These are phyloP conservation scores for Solanum pennellii DNA, from an alignment of 257 asterid genomes.

Conservation along the genomic window DNA sequence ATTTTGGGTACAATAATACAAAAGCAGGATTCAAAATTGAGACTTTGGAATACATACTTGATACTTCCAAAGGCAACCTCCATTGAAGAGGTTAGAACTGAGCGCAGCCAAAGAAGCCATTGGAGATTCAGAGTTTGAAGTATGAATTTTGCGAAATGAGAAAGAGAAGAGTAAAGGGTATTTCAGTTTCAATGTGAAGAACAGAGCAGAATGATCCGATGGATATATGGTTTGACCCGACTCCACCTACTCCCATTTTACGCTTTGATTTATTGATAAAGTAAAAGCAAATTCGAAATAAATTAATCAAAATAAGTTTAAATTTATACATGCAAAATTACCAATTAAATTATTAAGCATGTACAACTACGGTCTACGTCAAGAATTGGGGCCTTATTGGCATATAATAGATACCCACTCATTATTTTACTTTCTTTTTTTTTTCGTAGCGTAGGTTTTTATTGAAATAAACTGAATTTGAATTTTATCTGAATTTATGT, in stretches of 20 bases:
- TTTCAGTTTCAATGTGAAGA: neutral
- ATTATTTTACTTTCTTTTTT: neutral
- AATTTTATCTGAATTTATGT: no score
- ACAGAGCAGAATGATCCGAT: neutral
- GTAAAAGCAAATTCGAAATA: neutral
- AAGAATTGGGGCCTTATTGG: neutral
- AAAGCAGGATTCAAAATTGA: neutral
- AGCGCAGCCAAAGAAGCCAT: slow-evolving; percentile 23
- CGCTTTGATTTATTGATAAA: neutral
- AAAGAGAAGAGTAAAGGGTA: neutral
- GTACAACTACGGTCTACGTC: neutral
- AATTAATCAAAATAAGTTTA: neutral
- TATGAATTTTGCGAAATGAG: neutral
- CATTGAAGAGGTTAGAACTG: slow-evolving; percentile 10
- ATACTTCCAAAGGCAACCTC: slow-evolving; percentile 4
- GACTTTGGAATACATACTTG: slow-evolving; percentile 7
- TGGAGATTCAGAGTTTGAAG: neutral
- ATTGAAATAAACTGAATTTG: no score
- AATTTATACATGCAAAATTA: neutral
- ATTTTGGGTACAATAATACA: neutral
- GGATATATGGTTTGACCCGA: neutral
- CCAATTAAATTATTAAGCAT: neutral
- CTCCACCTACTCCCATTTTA: neutral
- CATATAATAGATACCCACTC: neutral
- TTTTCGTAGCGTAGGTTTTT: neutral